These are phyloP conservation scores for Fusarium devonianum DNA, from an alignment of 2,329 filamentous ascomycete species.

Conservation along the genomic window DNA sequence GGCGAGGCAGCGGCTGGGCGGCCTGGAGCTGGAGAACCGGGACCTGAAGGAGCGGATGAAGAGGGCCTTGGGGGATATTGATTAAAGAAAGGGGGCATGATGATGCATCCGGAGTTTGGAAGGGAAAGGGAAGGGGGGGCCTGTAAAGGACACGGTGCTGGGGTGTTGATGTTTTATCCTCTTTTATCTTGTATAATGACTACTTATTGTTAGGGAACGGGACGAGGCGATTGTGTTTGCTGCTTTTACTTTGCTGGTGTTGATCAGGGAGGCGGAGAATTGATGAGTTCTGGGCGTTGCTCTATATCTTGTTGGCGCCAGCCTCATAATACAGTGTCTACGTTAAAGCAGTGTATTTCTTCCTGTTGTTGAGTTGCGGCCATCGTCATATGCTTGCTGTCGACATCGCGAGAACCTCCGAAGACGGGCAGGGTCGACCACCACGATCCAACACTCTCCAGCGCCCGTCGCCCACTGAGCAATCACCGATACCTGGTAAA, in stretches of 20 bases:
- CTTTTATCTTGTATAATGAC: constrained; percentile 38
- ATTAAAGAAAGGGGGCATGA: constrained; percentile 28
- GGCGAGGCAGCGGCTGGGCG: constrained; percentile 79
- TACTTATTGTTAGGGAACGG: constrained; percentile 28
- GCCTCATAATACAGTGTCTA: neutral
- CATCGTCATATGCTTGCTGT: neutral
- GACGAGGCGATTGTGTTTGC: constrained; percentile 12
- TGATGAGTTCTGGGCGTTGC: constrained; percentile 7
- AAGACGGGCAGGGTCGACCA: constrained; percentile 9
- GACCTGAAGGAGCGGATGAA: constrained; percentile 71
- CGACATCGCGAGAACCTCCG: constrained; percentile 5
- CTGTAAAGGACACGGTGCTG: constrained; percentile 33
- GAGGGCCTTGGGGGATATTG: constrained; percentile 41
- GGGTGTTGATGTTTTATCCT: constrained; percentile 30
- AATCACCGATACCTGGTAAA: neutral
- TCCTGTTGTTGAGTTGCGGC: neutral
- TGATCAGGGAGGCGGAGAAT: constrained; percentile 13
- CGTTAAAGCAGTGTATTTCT: neutral
- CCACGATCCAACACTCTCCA: neutral
- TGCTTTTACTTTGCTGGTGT: constrained; percentile 21
- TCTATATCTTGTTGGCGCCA: neutral
- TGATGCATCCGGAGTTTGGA: constrained; percentile 20
- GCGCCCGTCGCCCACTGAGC: neutral
- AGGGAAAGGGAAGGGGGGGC: too few species aligned
- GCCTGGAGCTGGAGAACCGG: constrained; percentile 76